Conservation (phyloP, 805 yeast genomes). For the Saturnispora mendoncae region DNA sequence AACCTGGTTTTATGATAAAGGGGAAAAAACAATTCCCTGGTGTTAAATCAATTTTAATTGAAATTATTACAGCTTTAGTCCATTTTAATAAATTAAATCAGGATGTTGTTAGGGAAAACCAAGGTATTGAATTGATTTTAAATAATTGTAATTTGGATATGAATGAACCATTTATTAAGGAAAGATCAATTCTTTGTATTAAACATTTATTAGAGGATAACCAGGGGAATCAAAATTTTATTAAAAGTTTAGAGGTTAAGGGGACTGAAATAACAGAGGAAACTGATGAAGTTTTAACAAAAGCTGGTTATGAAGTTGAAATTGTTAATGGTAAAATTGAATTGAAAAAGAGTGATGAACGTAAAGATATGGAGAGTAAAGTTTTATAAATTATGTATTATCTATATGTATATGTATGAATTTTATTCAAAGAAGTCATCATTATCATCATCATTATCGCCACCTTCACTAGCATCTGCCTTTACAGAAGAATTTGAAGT, state of each 20-base stretch:
- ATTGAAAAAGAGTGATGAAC: conserved; percentile 30
- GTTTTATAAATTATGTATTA: conserved; percentile 14
- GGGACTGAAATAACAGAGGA: conserved; percentile 50
- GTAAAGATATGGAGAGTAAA: conserved; percentile 9
- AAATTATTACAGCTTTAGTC: conserved; percentile 51
- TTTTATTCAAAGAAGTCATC: conserved; percentile 30
- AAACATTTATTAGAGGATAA: conserved; percentile 60
- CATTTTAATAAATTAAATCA: conserved; percentile 49
- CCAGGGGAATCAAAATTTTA: conserved; percentile 62
- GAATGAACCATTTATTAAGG: conserved; percentile 82
- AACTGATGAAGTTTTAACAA: conserved; percentile 35
- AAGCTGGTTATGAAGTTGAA: conserved; percentile 72
- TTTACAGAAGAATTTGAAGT: neutral
- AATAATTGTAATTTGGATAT: conserved; percentile 81
- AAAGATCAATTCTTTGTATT: conserved; percentile 72
- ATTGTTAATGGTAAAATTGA: conserved; percentile 63
- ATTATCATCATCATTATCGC: conserved; percentile 19
- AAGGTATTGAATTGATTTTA: conserved; percentile 63
- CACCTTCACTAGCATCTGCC: too few species aligned
- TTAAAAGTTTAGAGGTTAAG: conserved; percentile 68
- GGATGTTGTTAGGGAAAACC: conserved; percentile 53
- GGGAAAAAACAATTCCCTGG: conserved; percentile 44
- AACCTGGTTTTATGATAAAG: conserved; percentile 1
- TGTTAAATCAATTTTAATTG: conserved; percentile 57
- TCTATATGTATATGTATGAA: neutral